Evolutionary conservation across 768 basidiomycete species (phyloP), one percentile per base, ranked within the genome.

Genomic region (Galerina marginata): DNA sequence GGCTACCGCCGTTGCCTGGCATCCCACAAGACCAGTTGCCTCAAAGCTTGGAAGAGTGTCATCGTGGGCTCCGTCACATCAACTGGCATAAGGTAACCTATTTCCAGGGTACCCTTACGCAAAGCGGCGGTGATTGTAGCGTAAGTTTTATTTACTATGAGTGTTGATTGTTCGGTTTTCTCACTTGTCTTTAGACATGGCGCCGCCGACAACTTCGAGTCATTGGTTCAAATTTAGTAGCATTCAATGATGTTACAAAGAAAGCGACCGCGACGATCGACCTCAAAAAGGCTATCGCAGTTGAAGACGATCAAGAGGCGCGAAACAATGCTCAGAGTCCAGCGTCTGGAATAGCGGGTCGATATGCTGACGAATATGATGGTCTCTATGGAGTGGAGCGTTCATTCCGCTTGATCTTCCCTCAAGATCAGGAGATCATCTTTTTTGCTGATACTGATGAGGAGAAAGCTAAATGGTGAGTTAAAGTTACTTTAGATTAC

Each of bases 61-160:
- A 90, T 66, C 86, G 92, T 12, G 96, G 96, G 1, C 78, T 99
- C 64, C 80, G 93, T 60, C 91, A 96, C 67, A 88, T 94, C 57
- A 89, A 90, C 39, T 97, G 95, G 95, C 95, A 96, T 69, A 95
- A 96, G 77, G 85, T 90, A 64, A 93, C 94, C 20, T 96, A 96
- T 75, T 93, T 92, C 75, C 92, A 97, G 74, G 95, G 96, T 26
- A 89, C 87, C 0, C 74, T 99, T 64, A 99, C 96, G 12, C 96
- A 99, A 78, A 86, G 83, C 63, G 96, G 96, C 14, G 96, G 96
- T 9, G 96, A 96, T 71, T 97, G 95, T 71, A 82, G 78, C 62
- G 96, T 97, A 75, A 71, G 92, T 79, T 33, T 29, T 47, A 26
- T 62, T 11, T 39, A 23, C 26, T 20, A 29, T 12, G 55, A 14